phyloP scores from a whole-genome alignment of 345 rosid species.

The Eucalyptus melliodora region DNA sequence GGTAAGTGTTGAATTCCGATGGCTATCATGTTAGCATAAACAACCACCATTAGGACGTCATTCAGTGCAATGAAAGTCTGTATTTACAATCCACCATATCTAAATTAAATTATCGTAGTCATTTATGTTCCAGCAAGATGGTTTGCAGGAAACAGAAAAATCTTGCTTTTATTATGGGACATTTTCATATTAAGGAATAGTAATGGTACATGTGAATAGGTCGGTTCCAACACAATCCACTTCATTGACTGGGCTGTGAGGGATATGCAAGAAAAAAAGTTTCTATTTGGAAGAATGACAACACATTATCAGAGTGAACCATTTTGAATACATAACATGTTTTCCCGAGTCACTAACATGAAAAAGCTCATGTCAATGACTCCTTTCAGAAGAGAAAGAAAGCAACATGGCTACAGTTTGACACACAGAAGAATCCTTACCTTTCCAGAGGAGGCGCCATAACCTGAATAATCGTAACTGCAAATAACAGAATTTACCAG shows the following conservation, averaged over 20 bases:
- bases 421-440: constrained; percentile 14
- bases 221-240: neutral
- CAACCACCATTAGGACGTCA: neutral
- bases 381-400: neutral
- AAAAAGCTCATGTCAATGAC: neutral
- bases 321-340: neutral
- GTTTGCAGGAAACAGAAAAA: neutral
- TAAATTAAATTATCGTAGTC: neutral
- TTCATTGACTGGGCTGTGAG: neutral
- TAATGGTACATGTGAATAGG: neutral
- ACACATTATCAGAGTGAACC: neutral
- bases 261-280: neutral
- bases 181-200: neutral
- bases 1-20: constrained; percentile 83
- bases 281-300: neutral
- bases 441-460: constrained; percentile 98
- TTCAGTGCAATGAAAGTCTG: neutral
- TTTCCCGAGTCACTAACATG: neutral
- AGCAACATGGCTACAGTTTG: neutral
- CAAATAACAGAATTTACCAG: neutral
- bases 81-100: neutral
- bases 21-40: constrained; percentile 33
- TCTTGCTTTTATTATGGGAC: neutral
- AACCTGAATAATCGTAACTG: constrained; percentile 99
- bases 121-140: neutral